Evolutionary conservation across 228 moss, liverwort and hornwort species (phyloP), one percentile per base, ranked within the genome.

Genomic region (Sphagnum fallax): DNA sequence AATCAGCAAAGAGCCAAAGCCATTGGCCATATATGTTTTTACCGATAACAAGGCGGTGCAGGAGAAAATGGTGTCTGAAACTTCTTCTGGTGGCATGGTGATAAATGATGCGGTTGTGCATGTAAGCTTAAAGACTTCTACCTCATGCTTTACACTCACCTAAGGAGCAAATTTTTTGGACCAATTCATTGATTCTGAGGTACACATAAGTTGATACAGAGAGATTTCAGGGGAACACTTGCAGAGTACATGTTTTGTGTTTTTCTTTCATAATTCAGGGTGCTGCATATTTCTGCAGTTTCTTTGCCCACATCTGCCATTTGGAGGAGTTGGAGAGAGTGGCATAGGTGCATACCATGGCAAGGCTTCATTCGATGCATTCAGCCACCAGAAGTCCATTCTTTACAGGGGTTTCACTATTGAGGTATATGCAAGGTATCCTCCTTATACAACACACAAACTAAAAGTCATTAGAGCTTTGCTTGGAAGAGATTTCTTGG

Each of bases 91-190:
- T 50, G 81, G 71, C 62, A 83, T 97, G 75, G 80, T 82, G 49
- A 52, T 80, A 53, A 93, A 97, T 60, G 96, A 97, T 63, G 89
- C 91, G 18, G 6, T 97, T 0, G 12, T 92, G 57, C 90, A 95
- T 64, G 95, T 95, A 76, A 73, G 87, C 18, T 16, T 49, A n/a
- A 32, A 32, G 32, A 5, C 57, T 12, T 32, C 63, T 61, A 60
- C 50, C 18, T 11, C 50, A 5, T 50, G 50, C 50, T 51, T 55
- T 55, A 55, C 18, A 51, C 52, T 53, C 60, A 61, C 50, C 16
- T 5, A 6, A 12, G 5, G 65, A 6, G 5, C 14, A 12, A 48
- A 32, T 11, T 48, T 48, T 8, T 9, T 10, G 10, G 7, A 6
- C 11, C 65, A 65, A 15, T 12, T 12, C 8, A 48, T 11, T 12